phyloP scores from a whole-genome alignment of 139 green algal species.

The Pleodorina starrii region DNA sequence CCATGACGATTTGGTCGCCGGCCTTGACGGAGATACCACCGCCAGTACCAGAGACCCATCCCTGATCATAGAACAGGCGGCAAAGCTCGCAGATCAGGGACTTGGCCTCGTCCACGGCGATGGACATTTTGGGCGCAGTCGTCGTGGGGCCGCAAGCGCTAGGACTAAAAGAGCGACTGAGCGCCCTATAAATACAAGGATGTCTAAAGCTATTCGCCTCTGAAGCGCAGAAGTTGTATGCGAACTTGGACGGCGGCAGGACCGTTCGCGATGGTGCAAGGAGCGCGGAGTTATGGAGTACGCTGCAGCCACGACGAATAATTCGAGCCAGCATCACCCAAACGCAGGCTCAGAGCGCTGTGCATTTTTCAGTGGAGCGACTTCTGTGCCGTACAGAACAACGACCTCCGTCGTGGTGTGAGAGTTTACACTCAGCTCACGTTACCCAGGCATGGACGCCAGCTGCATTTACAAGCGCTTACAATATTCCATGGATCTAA shows the following conservation, averaged over 20 bases:
- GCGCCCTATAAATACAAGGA: too few relatives aligned
- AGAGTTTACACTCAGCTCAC: too few relatives aligned
- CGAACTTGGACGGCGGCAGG: background rate
- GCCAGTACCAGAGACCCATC: constrained; percentile 89
- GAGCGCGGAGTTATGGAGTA: background rate
- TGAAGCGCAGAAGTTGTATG: background rate
- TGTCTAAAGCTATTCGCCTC: too few relatives aligned
- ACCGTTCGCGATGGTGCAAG: background rate
- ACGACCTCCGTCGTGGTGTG: too few relatives aligned
- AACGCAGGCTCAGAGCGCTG: too few relatives aligned
- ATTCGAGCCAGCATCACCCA: background rate
- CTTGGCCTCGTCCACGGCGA: constrained; percentile 79
- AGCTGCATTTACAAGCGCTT: too few relatives aligned
- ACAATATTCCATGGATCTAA: too few relatives aligned
- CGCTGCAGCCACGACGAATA: background rate
- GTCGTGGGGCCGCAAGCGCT: too few relatives aligned
- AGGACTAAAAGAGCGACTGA: too few relatives aligned
- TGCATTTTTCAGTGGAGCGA: too few relatives aligned
- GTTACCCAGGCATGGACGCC: too few relatives aligned
- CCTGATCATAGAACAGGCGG: constrained; percentile 84
- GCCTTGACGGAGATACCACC: constrained; percentile 91
- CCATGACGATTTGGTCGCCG: constrained; percentile 84
- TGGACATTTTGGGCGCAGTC: constrained; percentile 44
- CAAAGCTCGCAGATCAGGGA: constrained; percentile 90
- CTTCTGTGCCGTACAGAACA: too few relatives aligned